phyloP scores from a whole-genome alignment of 169 alveolate genomes.

The Cryptosporidium baileyi region DNA sequence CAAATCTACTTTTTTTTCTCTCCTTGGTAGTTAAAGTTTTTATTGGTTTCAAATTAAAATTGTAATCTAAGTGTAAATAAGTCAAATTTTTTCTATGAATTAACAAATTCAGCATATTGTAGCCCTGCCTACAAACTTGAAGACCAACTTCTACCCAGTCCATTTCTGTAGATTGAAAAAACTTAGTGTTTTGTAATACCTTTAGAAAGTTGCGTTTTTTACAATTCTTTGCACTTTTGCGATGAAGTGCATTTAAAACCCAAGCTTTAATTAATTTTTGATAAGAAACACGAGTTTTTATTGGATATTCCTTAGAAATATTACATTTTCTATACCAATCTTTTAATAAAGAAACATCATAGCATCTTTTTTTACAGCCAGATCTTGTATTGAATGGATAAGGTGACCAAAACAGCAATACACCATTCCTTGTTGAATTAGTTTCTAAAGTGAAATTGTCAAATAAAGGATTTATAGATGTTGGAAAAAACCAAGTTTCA shows the following conservation, averaged over 20 bases:
- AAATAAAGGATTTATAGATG: conserved; percentile 79
- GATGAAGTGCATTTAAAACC: conserved; percentile 95
- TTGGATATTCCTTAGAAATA: conserved; percentile 96
- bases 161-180: conserved; percentile 97
- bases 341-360: conserved; percentile 95
- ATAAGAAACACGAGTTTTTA: conserved; percentile 97
- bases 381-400: conserved; percentile 97
- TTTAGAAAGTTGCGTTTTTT: conserved; percentile 92
- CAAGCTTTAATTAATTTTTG: conserved; percentile 97
- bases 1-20: conserved; percentile 99
- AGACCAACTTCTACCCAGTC: conserved; percentile 99
- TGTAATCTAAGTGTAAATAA: conserved; percentile 99
- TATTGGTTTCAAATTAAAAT: conserved; percentile 99
- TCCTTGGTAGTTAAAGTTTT: conserved; percentile 99
- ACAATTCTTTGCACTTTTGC: conserved; percentile 91
- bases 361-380: conserved; percentile 94
- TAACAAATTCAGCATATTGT: conserved; percentile 97
- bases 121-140: conserved; percentile 98
- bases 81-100: conserved; percentile 98
- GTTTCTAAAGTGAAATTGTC: conserved; percentile 80
- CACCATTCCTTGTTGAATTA: conserved; percentile 82
- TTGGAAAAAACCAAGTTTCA: conserved; percentile 73
- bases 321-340: conserved; percentile 97
- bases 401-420: conserved; percentile 96
- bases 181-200: conserved; percentile 96